Evolutionary conservation across 2,329 filamentous ascomycete genomes (phyloP), one percentile per base, ranked within the genome.

Genomic region (Xylaria sp.): DNA sequence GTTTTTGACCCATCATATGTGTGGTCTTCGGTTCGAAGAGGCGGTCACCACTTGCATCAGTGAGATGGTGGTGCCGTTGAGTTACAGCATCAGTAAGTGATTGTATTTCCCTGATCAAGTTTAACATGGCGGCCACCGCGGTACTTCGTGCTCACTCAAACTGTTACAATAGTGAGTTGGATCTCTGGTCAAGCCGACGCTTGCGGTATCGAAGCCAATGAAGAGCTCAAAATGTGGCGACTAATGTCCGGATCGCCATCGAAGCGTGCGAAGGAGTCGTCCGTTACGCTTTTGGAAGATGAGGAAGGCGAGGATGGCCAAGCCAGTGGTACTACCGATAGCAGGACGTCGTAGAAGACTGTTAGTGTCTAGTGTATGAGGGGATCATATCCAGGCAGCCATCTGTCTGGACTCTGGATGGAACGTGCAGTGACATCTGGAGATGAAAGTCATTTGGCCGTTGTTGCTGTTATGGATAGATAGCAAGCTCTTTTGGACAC

Each of bases 171-270:
- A 64, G 62, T 64, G 62, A 42, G 44, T 47, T 64, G 62, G 62
- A 60, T 67, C 34, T 65, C 59, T 2, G 19, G 52, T 4, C 64
- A 66, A n/a, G 63, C 66, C n/a, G 16, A 62, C n/a, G 59, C 42
- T 16, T 65, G 64, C 4, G 66, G 66, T 16, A 54, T 63, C 18
- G 16, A 60, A 42, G 66, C 73, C 23, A 67, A 62, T 23, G 60
- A 61, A 3, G 58, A 72, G 46, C 66, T 73, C 16, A 59, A 66
- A 44, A 42, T 57, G n/a, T 64, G 60, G 59, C 53, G 72, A 71
- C 60, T 59, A 57, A 58, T 39, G 11, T 50, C 57, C 11, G 16
- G 18, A 30, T 19, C 47, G 9, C 16, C 9, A 9, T 56, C 18
- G 35, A 55, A 30, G 11, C 37, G 39, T 50, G 3, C 18, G 9